Base-by-base conservation (phyloP, 2,329 filamentous ascomycete species). In the Xenoacremonium recifei region DNA sequence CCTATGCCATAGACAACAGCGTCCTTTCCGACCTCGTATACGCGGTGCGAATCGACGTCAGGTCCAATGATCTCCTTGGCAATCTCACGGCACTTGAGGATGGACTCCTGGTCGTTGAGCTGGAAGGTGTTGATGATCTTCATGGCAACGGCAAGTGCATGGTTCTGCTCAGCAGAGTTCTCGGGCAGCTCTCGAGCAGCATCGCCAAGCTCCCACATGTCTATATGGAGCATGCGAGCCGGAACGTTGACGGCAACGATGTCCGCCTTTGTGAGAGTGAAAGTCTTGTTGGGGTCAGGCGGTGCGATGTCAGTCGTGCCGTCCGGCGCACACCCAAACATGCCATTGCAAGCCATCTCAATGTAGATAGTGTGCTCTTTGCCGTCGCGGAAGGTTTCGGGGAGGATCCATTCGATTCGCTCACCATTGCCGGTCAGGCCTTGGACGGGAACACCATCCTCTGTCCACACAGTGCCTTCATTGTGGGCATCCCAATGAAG, bases 311-410 rank as follows among this genome's bases (percentile, higher is more conserved):
- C 82, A 33, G 52, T 54, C 63, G 95, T 89, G 19, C 89, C 89
- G 16, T 85, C 85, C 0, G 85, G 77, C 0, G 90, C 86, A 63
- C 96, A 96, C 55, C 93, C 93, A 69, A 97, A 97, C 91, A 97
- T 97, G 65, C 85, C 84, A 65, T 99, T 99, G 70, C 93, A 97
- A 16, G 93, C 93, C 88, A 97, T 96, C 70, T 99, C 93, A 51
- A 99, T 85, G 65, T 96, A 99, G 57, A 99, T 87, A 15, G 77
- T 82, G 64, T 97, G 91, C 58, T 90, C 80, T 62, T 92, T 83
- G 39, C 89, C 91, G 63, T 96, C 88, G 48, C 87, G 80, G 69
- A 87, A 96, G 13, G 74, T 73, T 37, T 88, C 74, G 7, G 93
- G 92, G 33, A 99, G 75, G 45, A 96, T 82, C 91, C 92, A 99